Percentiles rank a stretch among this genome's conserved stretches.
phyloP scores from a whole-genome alignment of 257 asterid species.

The Leptodermis oblonga region DNA sequence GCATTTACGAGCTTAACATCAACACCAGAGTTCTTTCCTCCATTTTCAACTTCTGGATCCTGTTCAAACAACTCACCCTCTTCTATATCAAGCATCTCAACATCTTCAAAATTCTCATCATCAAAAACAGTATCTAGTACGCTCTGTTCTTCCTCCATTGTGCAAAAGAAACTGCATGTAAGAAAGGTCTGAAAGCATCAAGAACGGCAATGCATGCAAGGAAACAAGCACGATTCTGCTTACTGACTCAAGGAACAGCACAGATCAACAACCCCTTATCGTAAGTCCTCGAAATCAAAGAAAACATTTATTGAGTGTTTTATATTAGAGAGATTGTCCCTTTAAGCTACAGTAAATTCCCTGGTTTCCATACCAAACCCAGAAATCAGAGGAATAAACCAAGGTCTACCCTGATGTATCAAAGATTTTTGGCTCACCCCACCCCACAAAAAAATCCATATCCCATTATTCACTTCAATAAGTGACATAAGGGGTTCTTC shows the following conservation, averaged over 20 bases:
- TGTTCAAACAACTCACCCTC: slow-evolving; percentile 68
- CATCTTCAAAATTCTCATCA: slow-evolving; percentile 32
- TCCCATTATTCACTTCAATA: no score
- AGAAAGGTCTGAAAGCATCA: neutral
- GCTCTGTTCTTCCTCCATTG: neutral
- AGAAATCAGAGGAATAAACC: neutral
- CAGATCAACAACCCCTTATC: neutral
- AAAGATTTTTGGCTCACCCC: neutral
- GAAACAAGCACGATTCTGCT: neutral
- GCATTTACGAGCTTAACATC: slow-evolving; percentile 30
- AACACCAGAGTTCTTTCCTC: slow-evolving; percentile 32
- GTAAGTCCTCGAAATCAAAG: neutral
- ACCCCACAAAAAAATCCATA: no score
- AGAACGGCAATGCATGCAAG: neutral
- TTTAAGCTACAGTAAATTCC: no score
- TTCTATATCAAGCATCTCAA: slow-evolving; percentile 80
- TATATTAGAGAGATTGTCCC: neutral
- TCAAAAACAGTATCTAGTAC: neutral
- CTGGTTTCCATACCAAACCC: no score
- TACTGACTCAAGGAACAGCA: neutral
- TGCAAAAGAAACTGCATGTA: neutral
- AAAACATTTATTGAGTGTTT: neutral
- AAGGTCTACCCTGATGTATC: neutral
- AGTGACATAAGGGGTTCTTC: no score
- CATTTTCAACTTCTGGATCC: slow-evolving; percentile 34